Percentiles rank a stretch among this genome's conserved stretches.
Conservation (phyloP, 2,329 filamentous ascomycete genomes). For the Orbilia quercus region DNA sequence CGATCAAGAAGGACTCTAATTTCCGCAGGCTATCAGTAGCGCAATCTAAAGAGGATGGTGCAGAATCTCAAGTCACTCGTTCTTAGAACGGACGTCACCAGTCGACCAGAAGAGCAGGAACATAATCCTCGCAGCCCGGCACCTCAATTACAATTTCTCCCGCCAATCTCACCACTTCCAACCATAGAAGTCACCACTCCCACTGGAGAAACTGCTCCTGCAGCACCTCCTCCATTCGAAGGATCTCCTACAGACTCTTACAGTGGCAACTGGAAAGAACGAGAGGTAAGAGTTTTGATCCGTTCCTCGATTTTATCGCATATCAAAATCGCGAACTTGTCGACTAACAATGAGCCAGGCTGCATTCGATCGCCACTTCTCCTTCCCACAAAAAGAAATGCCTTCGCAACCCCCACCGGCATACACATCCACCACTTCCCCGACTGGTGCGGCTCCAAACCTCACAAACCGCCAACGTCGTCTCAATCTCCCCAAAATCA, state of each 20-base stretch:
- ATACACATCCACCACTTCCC: conserved; percentile 37
- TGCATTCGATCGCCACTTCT: conserved; percentile 51
- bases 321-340: conserved; percentile 20
- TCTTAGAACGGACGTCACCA: conserved; percentile 54
- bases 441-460: conserved; percentile 17
- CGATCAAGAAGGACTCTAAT: conserved; percentile 1
- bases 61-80: conserved; percentile 51
- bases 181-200: conserved; percentile 50
- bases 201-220: conserved; percentile 37
- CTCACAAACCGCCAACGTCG: conserved; percentile 49
- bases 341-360: conserved; percentile 41
- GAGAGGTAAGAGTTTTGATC: conserved; percentile 46
- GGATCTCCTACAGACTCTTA: conserved; percentile 27
- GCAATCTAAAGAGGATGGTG: conserved; percentile 39
- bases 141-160: conserved; percentile 35
- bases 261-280: conserved; percentile 48
- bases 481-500: conserved; percentile 48
- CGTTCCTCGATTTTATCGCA: conserved; percentile 2
- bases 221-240: conserved; percentile 45
- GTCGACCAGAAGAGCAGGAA: conserved; percentile 50
- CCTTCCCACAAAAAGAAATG: conserved; percentile 42
- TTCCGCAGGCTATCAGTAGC: neutral
- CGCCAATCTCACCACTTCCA: conserved; percentile 34
- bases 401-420: conserved; percentile 49
- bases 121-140: conserved; percentile 51